phyloP scores from a whole-genome alignment of 140 eudicot genomes.

The Senecio squalidus region DNA sequence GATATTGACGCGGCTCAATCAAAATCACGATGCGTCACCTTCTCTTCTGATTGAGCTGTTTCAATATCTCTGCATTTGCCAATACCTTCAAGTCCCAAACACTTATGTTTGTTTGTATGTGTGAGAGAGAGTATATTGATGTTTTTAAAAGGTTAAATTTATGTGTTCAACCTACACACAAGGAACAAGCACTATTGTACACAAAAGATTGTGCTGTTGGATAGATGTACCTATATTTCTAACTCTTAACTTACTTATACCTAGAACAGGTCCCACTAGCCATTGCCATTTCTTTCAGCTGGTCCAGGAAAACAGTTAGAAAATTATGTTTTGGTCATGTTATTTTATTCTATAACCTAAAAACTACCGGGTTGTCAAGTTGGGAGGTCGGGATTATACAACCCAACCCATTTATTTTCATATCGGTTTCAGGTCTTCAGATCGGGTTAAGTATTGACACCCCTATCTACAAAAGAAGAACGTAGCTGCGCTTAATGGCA shows the following conservation, averaged over 20 bases:
- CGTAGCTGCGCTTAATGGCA: too few species aligned
- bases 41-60: conserved; percentile 14
- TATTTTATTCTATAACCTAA: neutral
- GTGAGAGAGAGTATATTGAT: conserved; percentile 5
- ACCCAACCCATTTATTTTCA: too few species aligned
- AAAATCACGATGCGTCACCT: neutral
- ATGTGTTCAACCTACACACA: neutral
- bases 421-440: too few species aligned
- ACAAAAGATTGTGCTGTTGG: conserved; percentile 14
- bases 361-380: too few species aligned
- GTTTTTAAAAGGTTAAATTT: neutral
- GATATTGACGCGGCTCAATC: conserved; percentile 23
- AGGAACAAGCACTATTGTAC: neutral
- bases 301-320: neutral
- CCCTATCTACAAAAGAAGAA: too few species aligned
- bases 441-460: too few species aligned
- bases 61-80: conserved; percentile 10
- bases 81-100: conserved; percentile 1
- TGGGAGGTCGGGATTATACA: too few species aligned
- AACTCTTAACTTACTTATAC: conserved; percentile 21
- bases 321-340: too few species aligned
- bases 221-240: conserved; percentile 24
- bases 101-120: neutral
- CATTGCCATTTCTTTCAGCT: conserved; percentile 7
- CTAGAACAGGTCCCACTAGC: conserved; percentile 18